A percentile compares a stretch with the other conserved stretches of the same genome.
Evolutionary conservation across 202 grass and related monocot genomes (phyloP).

Genomic region (Hordeum pubiflorum): DNA sequence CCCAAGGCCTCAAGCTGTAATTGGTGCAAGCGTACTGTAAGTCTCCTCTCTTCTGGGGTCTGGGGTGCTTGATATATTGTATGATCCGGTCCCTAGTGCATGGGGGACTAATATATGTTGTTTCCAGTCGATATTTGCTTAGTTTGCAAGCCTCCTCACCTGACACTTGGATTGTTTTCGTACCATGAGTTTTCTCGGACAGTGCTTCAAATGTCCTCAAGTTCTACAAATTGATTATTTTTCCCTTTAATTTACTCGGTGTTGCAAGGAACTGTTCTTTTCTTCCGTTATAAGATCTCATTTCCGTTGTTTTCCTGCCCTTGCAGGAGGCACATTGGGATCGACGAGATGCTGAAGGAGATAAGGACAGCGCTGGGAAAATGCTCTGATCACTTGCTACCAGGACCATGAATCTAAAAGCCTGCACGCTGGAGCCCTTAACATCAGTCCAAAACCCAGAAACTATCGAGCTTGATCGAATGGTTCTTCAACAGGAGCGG

Average conservation of each 20-base stretch:
- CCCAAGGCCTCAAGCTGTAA: conserved; percentile 79
- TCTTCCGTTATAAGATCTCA: background rate
- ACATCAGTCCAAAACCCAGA: background rate
- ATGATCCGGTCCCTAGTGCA: background rate
- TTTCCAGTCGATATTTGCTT: background rate
- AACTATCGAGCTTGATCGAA: background rate
- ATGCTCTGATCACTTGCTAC: conserved; percentile 52
- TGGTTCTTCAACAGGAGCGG: background rate
- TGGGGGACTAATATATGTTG: background rate
- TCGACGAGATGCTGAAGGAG: conserved; percentile 77
- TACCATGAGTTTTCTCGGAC: background rate
- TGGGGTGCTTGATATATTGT: background rate
- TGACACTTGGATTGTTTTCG: background rate
- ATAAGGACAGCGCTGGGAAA: conserved; percentile 71
- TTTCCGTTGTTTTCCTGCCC: background rate
- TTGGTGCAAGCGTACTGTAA: conserved; percentile 74
- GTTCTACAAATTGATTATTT: background rate
- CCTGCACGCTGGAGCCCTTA: background rate
- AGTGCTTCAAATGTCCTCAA: background rate
- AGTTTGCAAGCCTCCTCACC: background rate
- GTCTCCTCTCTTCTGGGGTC: conserved; percentile 12
- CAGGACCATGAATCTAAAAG: conserved; percentile 22
- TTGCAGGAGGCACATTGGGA: conserved; percentile 67
- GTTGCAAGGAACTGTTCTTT: background rate
- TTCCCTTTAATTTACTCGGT: background rate